A percentile compares a stretch with the other conserved stretches of the same genome.
Evolutionary conservation across 2,329 filamentous ascomycete genomes (phyloP).

Genomic region (Neonectria faginata): DNA sequence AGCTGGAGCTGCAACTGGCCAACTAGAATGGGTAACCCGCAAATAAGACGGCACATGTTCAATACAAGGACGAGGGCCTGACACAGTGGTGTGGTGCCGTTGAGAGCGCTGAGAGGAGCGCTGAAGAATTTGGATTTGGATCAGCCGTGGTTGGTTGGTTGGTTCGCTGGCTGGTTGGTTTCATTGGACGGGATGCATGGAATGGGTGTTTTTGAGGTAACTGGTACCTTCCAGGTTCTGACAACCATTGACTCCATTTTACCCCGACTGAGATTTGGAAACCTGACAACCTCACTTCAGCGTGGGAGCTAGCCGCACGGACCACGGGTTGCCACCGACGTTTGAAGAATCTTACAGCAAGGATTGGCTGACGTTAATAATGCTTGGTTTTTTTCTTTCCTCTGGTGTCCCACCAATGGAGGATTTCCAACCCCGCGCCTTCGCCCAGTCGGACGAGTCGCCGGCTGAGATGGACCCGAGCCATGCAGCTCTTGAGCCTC

Average conservation of each 20-base stretch:
- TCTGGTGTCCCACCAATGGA: not conserved
- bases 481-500: not conserved
- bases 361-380: not conserved
- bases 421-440: slow-evolving; percentile 4
- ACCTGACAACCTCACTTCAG: too few relatives aligned
- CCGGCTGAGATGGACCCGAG: slow-evolving; percentile 1
- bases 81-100: not conserved
- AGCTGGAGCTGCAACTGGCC: not conserved
- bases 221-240: not conserved
- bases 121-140: not conserved
- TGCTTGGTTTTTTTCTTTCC: slow-evolving; percentile 5
- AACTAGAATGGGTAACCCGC: not conserved
- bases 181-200: too few relatives aligned
- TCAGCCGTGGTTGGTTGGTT: not conserved
- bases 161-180: too few relatives aligned
- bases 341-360: slow-evolving; percentile 1
- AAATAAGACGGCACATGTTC: not conserved
- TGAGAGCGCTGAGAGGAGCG: not conserved
- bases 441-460: slow-evolving; percentile 13
- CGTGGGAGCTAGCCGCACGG: slow-evolving; percentile 2
- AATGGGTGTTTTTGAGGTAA: not conserved
- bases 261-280: too few relatives aligned
- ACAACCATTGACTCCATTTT: too few relatives aligned
- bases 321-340: slow-evolving; percentile 10
- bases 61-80: not conserved